Conservation (phyloP, 345 rosid species). For the Punica granatum region DNA sequence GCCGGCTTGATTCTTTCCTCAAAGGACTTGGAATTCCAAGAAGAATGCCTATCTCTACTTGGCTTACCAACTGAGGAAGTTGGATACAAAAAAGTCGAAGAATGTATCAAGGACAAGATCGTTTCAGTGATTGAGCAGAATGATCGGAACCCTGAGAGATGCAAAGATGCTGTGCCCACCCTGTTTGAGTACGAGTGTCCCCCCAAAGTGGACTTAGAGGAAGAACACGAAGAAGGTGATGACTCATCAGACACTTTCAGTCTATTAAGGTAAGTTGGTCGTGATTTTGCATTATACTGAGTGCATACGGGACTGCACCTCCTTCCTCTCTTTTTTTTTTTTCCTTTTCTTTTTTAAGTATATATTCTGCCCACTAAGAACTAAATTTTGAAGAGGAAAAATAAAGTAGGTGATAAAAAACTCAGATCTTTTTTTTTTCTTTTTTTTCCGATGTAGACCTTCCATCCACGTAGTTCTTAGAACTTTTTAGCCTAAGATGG, state of each 20-base stretch:
- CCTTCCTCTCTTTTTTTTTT: background rate
- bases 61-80: constrained; percentile 40
- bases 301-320: background rate
- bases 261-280: background rate
- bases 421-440: too few species aligned
- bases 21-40: constrained; percentile 54
- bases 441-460: background rate
- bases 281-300: background rate
- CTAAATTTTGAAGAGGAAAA: background rate
- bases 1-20: constrained; percentile 73
- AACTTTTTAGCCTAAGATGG: too few species aligned
- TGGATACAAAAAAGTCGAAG: constrained; percentile 35
- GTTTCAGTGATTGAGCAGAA: constrained; percentile 53
- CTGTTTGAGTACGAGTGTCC: constrained; percentile 44
- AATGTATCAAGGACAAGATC: constrained; percentile 58
- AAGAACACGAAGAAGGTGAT: constrained; percentile 43
- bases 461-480: background rate
- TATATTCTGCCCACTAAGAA: background rate
- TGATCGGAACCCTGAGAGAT: constrained; percentile 50
- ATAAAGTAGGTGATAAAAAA: background rate
- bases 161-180: constrained; percentile 43
- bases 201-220: constrained; percentile 29
- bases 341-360: background rate
- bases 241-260: constrained; percentile 22
- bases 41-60: constrained; percentile 69